phyloP scores from a whole-genome alignment of 768 basidiomycete genomes.

The Naematelia encephala region DNA sequence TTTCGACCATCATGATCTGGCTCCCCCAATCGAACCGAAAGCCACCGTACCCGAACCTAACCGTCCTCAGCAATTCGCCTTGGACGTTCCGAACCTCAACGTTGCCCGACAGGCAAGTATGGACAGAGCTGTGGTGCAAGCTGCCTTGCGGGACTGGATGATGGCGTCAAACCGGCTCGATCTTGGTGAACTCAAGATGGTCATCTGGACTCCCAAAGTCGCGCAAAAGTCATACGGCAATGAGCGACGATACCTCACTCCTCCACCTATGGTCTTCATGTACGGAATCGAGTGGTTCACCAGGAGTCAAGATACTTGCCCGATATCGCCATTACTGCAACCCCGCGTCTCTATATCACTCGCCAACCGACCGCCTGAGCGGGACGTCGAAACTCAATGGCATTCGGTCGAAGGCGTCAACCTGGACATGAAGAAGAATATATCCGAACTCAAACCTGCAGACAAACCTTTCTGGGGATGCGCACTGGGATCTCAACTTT shows the following conservation, averaged over 20 bases:
- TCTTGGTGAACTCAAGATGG: constrained; percentile 87
- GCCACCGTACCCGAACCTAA: constrained; percentile 2
- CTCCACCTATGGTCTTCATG: constrained; percentile 88
- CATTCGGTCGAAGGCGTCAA: constrained; percentile 76
- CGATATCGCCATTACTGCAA: constrained; percentile 52
- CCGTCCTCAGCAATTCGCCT: background rate
- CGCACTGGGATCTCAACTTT: constrained; percentile 89
- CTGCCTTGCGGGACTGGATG: constrained; percentile 61
- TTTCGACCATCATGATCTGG: constrained; percentile 5
- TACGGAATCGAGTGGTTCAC: constrained; percentile 95
- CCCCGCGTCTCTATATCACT: constrained; percentile 86
- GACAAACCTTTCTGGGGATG: constrained; percentile 84
- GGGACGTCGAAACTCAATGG: constrained; percentile 85
- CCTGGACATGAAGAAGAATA: constrained; percentile 58
- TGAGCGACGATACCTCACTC: constrained; percentile 92
- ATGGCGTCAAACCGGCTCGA: constrained; percentile 78
- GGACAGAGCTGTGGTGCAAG: constrained; percentile 4
- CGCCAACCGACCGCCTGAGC: constrained; percentile 80
- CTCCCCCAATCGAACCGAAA: background rate
- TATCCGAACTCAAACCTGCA: constrained; percentile 15
- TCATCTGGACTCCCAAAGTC: constrained; percentile 96
- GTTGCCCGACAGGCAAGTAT: background rate
- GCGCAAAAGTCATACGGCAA: constrained; percentile 97
- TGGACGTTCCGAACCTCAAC: background rate
- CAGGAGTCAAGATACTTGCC: constrained; percentile 63